Conservation (phyloP, 345 rosid genomes). For the Firmiana major region DNA sequence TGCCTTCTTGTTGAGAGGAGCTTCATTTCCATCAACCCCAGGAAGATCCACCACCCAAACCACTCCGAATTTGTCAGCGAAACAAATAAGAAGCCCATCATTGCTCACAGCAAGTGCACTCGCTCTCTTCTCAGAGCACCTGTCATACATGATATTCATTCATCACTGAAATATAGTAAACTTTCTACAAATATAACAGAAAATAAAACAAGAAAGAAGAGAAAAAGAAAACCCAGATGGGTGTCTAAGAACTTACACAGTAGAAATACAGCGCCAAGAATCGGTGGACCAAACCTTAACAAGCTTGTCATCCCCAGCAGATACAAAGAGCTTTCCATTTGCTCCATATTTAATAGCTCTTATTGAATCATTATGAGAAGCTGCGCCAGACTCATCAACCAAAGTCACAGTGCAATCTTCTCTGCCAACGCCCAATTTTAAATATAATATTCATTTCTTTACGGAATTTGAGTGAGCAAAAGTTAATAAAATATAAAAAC, state of each 20-base stretch:
- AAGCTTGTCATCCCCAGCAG: conserved; percentile 90
- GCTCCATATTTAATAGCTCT: conserved; percentile 73
- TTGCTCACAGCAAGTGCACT: conserved; percentile 70
- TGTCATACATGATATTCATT: conserved; percentile 21
- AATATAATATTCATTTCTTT: background rate
- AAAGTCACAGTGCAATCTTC: conserved; percentile 42
- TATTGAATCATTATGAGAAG: conserved; percentile 66
- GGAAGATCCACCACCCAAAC: conserved; percentile 75
- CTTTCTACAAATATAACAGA: background rate
- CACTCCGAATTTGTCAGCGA: conserved; percentile 94
- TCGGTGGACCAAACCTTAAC: conserved; percentile 85
- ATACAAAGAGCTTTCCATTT: conserved; percentile 68
- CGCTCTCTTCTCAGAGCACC: conserved; percentile 91
- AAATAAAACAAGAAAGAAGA: background rate
- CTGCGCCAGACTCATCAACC: conserved; percentile 56
- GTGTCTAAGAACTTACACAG: conserved; percentile 50
- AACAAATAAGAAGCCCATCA: conserved; percentile 64
- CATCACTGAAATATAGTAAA: background rate
- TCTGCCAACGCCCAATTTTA: conserved; percentile 31
- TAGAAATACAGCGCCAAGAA: conserved; percentile 66
- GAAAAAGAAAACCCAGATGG: background rate
- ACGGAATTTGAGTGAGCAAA: background rate
- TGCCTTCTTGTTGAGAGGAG: conserved; percentile 50
- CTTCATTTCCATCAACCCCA: conserved; percentile 35
- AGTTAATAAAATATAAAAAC: background rate